Evolutionary conservation across 2,329 filamentous ascomycete species (phyloP).

Genomic region (Pestalotiopsis sp.): DNA sequence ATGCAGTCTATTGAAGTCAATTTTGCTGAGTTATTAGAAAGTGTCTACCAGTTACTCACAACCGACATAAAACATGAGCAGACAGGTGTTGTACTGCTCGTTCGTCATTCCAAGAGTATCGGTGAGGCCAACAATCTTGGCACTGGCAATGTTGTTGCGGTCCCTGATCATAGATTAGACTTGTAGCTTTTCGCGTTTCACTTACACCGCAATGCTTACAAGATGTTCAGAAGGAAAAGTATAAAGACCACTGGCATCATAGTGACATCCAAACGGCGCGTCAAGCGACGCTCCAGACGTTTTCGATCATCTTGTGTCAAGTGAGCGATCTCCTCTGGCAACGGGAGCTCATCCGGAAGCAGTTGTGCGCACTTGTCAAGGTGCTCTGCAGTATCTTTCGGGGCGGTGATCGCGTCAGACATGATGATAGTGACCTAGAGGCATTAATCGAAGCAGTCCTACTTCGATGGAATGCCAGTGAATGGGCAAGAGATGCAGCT

Average conservation of each 20-base stretch:
- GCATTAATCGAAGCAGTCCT: background rate
- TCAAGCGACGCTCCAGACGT: constrained; percentile 7
- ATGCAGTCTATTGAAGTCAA: constrained; percentile 3
- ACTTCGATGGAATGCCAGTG: background rate
- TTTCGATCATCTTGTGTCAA: constrained; percentile 3
- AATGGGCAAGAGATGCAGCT: background rate
- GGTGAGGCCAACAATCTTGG: constrained; percentile 17
- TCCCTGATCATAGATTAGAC: constrained; percentile 9
- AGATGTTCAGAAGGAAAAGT: constrained; percentile 19
- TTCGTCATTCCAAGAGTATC: constrained; percentile 16
- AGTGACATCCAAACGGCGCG: constrained; percentile 14
- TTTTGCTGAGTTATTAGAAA: no score
- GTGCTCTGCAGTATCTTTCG: constrained; percentile 3
- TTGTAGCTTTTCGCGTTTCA: background rate
- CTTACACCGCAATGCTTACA: constrained; percentile 1
- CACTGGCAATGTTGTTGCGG: constrained; percentile 20
- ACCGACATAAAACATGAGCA: constrained; percentile 21
- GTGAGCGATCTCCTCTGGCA: constrained; percentile 9
- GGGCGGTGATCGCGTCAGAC: constrained; percentile 5
- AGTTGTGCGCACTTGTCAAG: constrained; percentile 1
- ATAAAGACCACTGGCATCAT: constrained; percentile 20
- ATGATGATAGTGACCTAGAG: background rate
- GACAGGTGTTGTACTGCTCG: constrained; percentile 19
- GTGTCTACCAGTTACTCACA: constrained; percentile 8
- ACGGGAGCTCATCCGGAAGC: constrained; percentile 10